Percentiles rank a stretch among this genome's conserved stretches.
phyloP scores from a whole-genome alignment of 2,329 filamentous ascomycete genomes.

The Penicillium griseofulvum region DNA sequence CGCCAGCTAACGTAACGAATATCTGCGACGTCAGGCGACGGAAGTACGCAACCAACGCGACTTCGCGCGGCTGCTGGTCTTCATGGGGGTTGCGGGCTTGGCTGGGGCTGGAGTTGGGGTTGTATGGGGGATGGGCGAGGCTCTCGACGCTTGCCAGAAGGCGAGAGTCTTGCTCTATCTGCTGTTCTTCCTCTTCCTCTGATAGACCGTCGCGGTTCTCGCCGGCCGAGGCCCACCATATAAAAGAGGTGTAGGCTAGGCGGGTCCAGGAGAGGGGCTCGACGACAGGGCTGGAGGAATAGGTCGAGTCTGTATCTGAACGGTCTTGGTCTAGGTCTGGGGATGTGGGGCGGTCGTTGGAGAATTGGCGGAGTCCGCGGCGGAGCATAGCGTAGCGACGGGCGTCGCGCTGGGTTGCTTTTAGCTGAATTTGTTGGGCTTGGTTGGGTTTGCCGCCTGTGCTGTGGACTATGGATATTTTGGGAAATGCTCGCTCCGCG shows the following conservation, averaged over 20 bases:
- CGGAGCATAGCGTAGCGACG: constrained; percentile 72
- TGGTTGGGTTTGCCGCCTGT: constrained; percentile 52
- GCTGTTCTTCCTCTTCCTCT: constrained; percentile 53
- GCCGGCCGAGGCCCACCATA: constrained; percentile 67
- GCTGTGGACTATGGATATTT: constrained; percentile 61
- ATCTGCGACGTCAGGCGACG: constrained; percentile 48
- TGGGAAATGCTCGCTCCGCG: constrained; percentile 68
- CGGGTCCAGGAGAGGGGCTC: constrained; percentile 60
- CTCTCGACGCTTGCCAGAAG: constrained; percentile 39
- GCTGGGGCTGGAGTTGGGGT: neutral
- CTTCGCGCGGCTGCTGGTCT: constrained; percentile 42
- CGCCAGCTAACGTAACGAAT: constrained; percentile 45
- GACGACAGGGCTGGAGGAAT: constrained; percentile 47
- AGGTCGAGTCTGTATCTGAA: constrained; percentile 41
- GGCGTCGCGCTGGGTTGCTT: constrained; percentile 86
- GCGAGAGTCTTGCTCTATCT: constrained; percentile 44
- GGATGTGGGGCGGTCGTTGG: constrained; percentile 18
- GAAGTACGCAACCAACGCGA: constrained; percentile 52
- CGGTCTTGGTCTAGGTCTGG: constrained; percentile 33
- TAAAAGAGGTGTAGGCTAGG: constrained; percentile 61
- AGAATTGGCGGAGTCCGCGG: constrained; percentile 53
- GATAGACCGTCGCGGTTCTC: constrained; percentile 56
- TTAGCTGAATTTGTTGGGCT: constrained; percentile 49
- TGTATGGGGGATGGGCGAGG: constrained; percentile 25
- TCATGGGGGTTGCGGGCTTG: constrained; percentile 27